phyloP scores from a whole-genome alignment of 352 stramenopile species.

The Phytophthora ramorum region DNA sequence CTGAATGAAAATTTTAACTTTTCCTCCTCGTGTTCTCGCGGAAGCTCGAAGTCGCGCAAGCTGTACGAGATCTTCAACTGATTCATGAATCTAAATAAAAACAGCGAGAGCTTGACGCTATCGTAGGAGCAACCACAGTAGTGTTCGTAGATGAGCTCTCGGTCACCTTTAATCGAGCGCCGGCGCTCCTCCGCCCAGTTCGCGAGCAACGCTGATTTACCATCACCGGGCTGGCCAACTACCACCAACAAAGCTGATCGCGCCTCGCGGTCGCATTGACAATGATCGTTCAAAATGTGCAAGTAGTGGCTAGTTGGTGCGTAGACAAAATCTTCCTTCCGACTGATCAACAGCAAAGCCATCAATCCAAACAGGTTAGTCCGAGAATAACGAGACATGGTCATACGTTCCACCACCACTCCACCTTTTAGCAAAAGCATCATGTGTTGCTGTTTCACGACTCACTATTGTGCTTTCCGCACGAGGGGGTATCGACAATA shows the following conservation, averaged over 20 bases:
- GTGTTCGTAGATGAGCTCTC: constrained; percentile 85
- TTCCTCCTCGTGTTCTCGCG: constrained; percentile 82
- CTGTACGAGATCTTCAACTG: constrained; percentile 76
- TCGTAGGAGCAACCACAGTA: constrained; percentile 86
- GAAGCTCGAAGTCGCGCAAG: constrained; percentile 84
- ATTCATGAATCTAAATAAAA: constrained; percentile 85
- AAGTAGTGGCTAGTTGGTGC: constrained; percentile 67
- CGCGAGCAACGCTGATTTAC: constrained; percentile 80
- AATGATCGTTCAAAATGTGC: constrained; percentile 76
- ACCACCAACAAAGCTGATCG: constrained; percentile 64
- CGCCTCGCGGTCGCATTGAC: constrained; percentile 45
- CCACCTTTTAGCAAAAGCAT: constrained; percentile 74
- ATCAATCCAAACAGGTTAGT: constrained; percentile 2
- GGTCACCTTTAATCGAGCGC: constrained; percentile 28
- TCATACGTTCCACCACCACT: background rate
- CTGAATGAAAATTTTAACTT: constrained; percentile 88
- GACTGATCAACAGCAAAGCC: constrained; percentile 36
- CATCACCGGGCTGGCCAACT: constrained; percentile 65
- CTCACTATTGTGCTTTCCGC: constrained; percentile 77
- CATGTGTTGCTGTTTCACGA: constrained; percentile 75
- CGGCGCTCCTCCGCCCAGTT: constrained; percentile 73
- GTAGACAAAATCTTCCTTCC: constrained; percentile 76
- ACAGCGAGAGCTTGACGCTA: constrained; percentile 83
- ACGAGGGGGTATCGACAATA: constrained; percentile 9
- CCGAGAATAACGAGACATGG: background rate